Evolutionary conservation across 2,329 filamentous ascomycete genomes (phyloP), one percentile per base, ranked within the genome.

Genomic region (Cryphonectria radicalis): DNA sequence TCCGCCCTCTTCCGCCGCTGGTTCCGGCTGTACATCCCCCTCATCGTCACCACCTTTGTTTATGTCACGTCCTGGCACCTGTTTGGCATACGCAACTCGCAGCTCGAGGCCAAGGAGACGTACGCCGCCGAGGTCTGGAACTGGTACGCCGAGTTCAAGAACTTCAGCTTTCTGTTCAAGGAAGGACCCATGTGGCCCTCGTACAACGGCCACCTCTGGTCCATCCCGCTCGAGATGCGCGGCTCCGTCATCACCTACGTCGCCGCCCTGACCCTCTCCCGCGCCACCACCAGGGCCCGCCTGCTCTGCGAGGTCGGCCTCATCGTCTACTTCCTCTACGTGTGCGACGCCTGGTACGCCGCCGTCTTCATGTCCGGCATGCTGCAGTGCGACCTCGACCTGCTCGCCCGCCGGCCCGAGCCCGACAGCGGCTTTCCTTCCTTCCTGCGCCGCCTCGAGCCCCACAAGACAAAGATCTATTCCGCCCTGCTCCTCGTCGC

Each of bases 271-370:
- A 87, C 90, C 0, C 82, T 92, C 19, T 86, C 89, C 0, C 82
- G 87, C 67, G 87, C 85, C 71, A 85, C 85, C 0, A 81, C 80
- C 37, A 86, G 84, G 68, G 85, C 86, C 4, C 86, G 91, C 17
- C 82, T 92, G 0, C 82, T 82, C 77, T 86, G 86, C 76, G 80
- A 89, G 75, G 62, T 83, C 0, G 84, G 77, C 0, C 81, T 93
- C 17, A 84, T 88, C 25, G 81, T 84, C 73, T 93, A 93, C 79
- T 92, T 91, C 76, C 81, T 93, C 76, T 92, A 91, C 78, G 84
- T 92, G 64, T 86, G 85, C 4, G 91, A 93, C 77, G 90, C 89
- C 46, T 88, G 85, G 79, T 88, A 88, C 76, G 87, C 86, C 73
- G 84, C 89, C 32, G 83, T 90, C 79, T 91, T 92, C 77, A 78